Conservation (phyloP, 805 yeast genomes). For the Candida ovalis region DNA sequence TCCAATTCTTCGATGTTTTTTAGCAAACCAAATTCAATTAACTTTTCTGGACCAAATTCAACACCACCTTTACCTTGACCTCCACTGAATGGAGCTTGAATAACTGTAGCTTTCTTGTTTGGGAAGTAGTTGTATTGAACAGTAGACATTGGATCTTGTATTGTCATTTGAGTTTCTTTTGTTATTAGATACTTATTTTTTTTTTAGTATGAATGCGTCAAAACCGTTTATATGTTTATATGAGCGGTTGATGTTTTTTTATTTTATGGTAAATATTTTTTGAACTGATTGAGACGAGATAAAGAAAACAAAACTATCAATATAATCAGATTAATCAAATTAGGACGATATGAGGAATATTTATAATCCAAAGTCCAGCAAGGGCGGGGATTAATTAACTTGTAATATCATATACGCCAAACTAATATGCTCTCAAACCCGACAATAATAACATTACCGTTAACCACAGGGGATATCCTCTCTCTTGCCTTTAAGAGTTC, state of each 20-base stretch:
- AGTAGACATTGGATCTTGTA: slow-evolving; percentile 8
- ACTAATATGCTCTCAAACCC: not conserved
- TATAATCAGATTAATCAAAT: too few relatives aligned
- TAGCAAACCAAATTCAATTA: slow-evolving; percentile 68
- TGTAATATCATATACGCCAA: not conserved
- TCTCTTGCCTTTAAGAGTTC: slow-evolving; percentile 4
- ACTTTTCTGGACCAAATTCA: slow-evolving; percentile 85
- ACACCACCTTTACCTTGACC: slow-evolving; percentile 96
- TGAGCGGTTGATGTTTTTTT: too few relatives aligned
- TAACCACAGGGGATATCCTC: slow-evolving; percentile 5
- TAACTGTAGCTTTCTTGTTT: slow-evolving; percentile 56
- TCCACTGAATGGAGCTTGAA: slow-evolving; percentile 91
- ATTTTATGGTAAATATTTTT: too few relatives aligned
- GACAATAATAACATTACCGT: not conserved
- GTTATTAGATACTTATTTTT: not conserved
- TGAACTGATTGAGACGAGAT: too few relatives aligned
- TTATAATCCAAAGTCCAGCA: not conserved
- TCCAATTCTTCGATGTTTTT: slow-evolving; percentile 62
- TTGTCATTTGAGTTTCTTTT: not conserved
- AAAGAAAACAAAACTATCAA: too few relatives aligned
- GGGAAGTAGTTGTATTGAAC: slow-evolving; percentile 51
- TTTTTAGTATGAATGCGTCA: not conserved
- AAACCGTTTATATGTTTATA: too few relatives aligned
- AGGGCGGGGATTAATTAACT: not conserved
- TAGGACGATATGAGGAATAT: not conserved